phyloP scores from a whole-genome alignment of 169 alveolate species.

The Eimeria brunetti region DNA sequence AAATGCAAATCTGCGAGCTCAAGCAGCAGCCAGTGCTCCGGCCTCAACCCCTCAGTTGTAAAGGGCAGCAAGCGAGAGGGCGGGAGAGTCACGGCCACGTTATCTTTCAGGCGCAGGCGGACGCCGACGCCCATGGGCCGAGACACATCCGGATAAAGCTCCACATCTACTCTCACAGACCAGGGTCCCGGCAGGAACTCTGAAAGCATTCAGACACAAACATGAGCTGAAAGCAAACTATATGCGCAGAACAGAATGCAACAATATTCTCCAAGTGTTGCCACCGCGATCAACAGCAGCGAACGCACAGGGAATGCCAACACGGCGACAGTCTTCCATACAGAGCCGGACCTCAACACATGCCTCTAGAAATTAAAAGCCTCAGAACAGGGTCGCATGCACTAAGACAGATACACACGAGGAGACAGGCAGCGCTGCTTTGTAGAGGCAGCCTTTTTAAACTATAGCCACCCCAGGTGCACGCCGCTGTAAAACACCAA shows the following conservation, averaged over 20 bases:
- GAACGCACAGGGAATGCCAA: neutral
- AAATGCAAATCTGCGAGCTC: conserved; percentile 44
- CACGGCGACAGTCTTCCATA: neutral
- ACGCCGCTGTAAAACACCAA: neutral
- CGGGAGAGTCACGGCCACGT: conserved; percentile 39
- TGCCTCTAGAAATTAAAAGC: neutral
- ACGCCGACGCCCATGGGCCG: conserved; percentile 53
- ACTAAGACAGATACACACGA: neutral
- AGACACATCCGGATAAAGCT: conserved; percentile 16
- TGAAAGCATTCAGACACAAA: neutral
- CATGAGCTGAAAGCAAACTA: neutral
- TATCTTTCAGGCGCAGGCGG: conserved; percentile 44
- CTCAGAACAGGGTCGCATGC: neutral
- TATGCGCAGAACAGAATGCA: neutral
- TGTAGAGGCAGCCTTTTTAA: neutral
- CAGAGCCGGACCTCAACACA: neutral
- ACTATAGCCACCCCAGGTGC: neutral
- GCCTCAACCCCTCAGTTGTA: neutral
- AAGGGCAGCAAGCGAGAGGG: conserved; percentile 43
- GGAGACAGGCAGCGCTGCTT: neutral
- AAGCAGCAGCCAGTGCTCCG: conserved; percentile 54
- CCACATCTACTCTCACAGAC: conserved; percentile 44
- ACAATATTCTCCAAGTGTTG: neutral
- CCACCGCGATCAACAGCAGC: neutral
- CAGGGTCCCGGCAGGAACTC: conserved; percentile 70